Percentiles rank a stretch among this genome's conserved stretches.
phyloP scores from a whole-genome alignment of 768 basidiomycete species.

The Macrolepiota fuliginosa region DNA sequence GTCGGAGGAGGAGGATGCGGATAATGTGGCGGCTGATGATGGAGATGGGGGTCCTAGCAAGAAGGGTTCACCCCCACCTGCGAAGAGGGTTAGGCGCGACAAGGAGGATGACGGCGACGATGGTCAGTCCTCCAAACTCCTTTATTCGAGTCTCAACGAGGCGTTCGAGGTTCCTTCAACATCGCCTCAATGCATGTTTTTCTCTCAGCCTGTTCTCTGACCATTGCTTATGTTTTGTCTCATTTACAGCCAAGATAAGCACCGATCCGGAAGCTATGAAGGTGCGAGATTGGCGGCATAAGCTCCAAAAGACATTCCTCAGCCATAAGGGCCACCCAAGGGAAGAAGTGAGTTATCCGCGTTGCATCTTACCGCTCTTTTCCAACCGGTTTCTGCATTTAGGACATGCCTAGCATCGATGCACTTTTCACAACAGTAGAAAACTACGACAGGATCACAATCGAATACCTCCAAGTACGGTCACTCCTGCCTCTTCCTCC shows the following conservation, averaged over 20 bases:
- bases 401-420: slow-evolving; percentile 81
- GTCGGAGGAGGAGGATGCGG: slow-evolving; percentile 61
- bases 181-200: not conserved
- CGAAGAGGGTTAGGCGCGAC: slow-evolving; percentile 60
- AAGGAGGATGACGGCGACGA: slow-evolving; percentile 65
- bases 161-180: not conserved
- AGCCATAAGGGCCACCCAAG: slow-evolving; percentile 62
- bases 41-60: slow-evolving; percentile 50
- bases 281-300: slow-evolving; percentile 91
- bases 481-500: not conserved
- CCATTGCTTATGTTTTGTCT: not conserved
- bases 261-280: slow-evolving; percentile 63
- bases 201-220: not conserved
- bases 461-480: slow-evolving; percentile 61
- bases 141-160: not conserved
- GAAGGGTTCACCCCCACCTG: slow-evolving; percentile 61
- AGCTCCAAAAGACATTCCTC: slow-evolving; percentile 84
- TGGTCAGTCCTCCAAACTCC: slow-evolving; percentile 36
- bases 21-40: slow-evolving; percentile 34
- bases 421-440: slow-evolving; percentile 76
- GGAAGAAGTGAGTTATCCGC: slow-evolving; percentile 50
- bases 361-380: not conserved
- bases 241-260: slow-evolving; percentile 44
- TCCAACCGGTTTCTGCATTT: not conserved
- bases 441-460: slow-evolving; percentile 70